These are phyloP conservation scores for Umbelopsis vinacea DNA, from an alignment of 192 early-diverging fungal genomes.

Conservation along the genomic window DNA sequence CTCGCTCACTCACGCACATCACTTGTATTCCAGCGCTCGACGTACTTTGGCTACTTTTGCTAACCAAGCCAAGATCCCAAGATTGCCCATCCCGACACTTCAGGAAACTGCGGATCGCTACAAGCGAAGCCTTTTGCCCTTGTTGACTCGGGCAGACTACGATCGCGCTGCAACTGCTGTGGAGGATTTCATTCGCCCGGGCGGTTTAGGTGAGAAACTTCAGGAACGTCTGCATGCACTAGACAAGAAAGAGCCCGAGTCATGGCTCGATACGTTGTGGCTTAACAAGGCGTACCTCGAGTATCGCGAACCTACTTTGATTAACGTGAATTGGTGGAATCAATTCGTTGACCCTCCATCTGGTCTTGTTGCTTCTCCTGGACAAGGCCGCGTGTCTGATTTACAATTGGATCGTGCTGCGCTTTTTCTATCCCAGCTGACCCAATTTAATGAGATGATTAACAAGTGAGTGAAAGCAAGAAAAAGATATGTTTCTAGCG, in stretches of 20 bases:
- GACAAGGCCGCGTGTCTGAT: constrained; percentile 61
- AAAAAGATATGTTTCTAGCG: constrained; percentile 50
- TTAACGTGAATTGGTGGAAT: constrained; percentile 93
- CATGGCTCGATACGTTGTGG: constrained; percentile 92
- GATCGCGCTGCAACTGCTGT: constrained; percentile 66
- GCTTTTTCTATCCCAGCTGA: constrained; percentile 66
- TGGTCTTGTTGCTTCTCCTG: constrained; percentile 43
- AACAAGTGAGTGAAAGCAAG: constrained; percentile 55
- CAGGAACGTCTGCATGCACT: constrained; percentile 74
- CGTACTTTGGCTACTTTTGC: constrained; percentile 54
- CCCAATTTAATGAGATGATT: constrained; percentile 77
- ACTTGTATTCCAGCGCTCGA: constrained; percentile 5
- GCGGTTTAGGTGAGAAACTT: constrained; percentile 74
- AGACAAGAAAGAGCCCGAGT: constrained; percentile 71
- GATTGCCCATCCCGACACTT: constrained; percentile 86
- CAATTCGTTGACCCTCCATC: constrained; percentile 63
- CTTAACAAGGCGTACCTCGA: constrained; percentile 82
- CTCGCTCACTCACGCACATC: background rate
- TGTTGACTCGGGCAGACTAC: constrained; percentile 66
- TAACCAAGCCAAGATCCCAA: constrained; percentile 72
- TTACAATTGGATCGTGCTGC: constrained; percentile 84
- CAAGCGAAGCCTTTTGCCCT: constrained; percentile 70
- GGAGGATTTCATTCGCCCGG: constrained; percentile 65
- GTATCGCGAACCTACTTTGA: constrained; percentile 81
- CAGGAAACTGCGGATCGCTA: constrained; percentile 79